Evolutionary conservation across 495 filamentous ascomycete species (phyloP), one percentile per base, ranked within the genome.

Genomic region (Neurospora discreta): DNA sequence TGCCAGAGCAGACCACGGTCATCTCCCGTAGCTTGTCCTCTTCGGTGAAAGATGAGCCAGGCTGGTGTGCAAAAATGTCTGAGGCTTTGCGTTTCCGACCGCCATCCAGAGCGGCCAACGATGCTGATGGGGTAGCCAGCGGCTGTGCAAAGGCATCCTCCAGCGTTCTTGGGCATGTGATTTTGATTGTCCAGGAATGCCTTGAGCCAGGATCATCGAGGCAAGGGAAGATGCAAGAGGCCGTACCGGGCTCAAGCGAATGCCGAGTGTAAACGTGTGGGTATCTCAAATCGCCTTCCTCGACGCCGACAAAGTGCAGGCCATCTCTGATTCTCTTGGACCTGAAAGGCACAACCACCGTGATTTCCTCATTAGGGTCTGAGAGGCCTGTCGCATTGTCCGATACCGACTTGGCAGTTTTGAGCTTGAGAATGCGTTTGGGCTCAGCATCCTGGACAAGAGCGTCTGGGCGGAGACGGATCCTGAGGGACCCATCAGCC

Each of bases 211-310:
- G 85, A 77, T 97, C 91, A 78, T 98, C 96, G 33, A 98, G 84
- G 74, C 94, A 98, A 11, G 95, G 95, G 75, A 98, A 98, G 13
- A 98, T 87, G 75, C 90, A 91, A 70, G 89, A 94, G 6, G 93
- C 91, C 43, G 87, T 87, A n/a, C 94, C 93, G 6, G 93, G 88
- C 68, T 89, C 89, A 18, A 89, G 79, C 3, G 89, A 90, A 74
- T 94, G 94, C 33, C 90, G 92, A 0, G 96, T 95, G 78, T 94
- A 99, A 1, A 91, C 90, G 79, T 98, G 93, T 1, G 95, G 94
- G 77, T 94, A 98, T 73, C 94, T 86, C 68, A 81, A 77, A 76
- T 98, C 94, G 18, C 88, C 89, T 67, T 89, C 88, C 68, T 91
- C 89, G 39, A 93, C 85, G 2, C 95, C 96, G 33, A 95, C 92